Base-by-base conservation (phyloP, 495 filamentous ascomycete genomes). In the Aspergillus affinis region DNA sequence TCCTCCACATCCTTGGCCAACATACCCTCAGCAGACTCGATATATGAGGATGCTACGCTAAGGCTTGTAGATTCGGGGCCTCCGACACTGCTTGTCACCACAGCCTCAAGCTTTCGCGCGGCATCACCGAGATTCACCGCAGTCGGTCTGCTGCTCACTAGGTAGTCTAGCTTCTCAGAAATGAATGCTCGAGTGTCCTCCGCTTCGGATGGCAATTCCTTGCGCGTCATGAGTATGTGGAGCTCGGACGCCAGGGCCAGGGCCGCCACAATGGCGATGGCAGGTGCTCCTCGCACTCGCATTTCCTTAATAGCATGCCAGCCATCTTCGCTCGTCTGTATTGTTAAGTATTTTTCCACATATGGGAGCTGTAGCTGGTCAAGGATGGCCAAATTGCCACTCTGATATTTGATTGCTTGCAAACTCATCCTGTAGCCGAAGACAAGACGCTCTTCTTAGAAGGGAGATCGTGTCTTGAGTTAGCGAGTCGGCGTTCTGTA, bases 251-350 rank as follows among this genome's bases (percentile, higher is more conserved):
- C 91, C 32, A 96, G 84, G 6, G 88, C 87, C 41, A 98, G 84
- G 7, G 91, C 91, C 23, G 95, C 94, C 17, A 98, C 94, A 55
- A 98, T 97, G 36, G 95, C 94, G 67, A 98, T 98, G 46, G 95
- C 94, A 19, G 94, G 94, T 13, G 94, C 94, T 29, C 94, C 91
- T 72, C 92, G 84, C 21, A 97, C 93, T 58, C 91, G 86, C 94
- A 98, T 98, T 19, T 90, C 82, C 69, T 89, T 90, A 71, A 98
- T 98, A 52, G 91, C 90, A 71, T 92, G 83, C 82, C 92, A 98
- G 17, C 89, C 94, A 75, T 97, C 90, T 63, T 92, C 82, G 62
- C 85, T 83, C 13, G 86, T 88, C 15, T 72, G 77, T 52, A 98
- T 85, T 44, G 85, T 67, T 59, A 94, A 87, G 66, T 91, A 98